Percentiles rank a stretch among this genome's conserved stretches.
Conservation (phyloP, 495 filamentous ascomycete genomes). For the Tuber calosporum region DNA sequence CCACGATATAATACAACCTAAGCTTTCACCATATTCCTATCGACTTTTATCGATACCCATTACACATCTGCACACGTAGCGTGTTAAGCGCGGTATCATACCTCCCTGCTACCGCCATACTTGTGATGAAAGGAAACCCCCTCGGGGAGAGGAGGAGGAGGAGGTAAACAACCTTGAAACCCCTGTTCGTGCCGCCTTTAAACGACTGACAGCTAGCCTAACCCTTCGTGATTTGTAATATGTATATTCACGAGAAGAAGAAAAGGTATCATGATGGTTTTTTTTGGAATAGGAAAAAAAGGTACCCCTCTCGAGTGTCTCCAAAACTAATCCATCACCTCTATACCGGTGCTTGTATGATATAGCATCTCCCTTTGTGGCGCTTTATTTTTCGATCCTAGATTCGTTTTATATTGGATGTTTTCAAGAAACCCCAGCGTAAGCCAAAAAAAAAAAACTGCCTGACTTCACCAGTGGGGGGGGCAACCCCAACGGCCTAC, state of each 20-base stretch:
- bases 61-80: neutral
- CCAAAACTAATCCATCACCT: neutral
- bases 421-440: no score
- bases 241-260: neutral
- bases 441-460: no score
- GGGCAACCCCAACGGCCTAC: no score
- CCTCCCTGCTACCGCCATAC: neutral
- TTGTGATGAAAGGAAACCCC: neutral
- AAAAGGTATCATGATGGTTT: neutral
- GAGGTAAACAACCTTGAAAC: neutral
- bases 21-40: neutral
- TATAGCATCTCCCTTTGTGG: no score
- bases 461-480: no score
- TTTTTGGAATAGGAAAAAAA: no score
- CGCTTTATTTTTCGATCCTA: no score
- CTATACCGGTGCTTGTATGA: no score
- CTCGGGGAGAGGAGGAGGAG: no score
- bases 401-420: no score
- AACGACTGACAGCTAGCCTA: neutral
- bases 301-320: neutral
- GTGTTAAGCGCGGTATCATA: neutral
- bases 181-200: neutral
- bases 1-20: no score
- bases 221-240: neutral
- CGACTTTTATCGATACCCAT: neutral